Evolutionary conservation across 352 stramenopile genomes (phyloP), one percentile per base, ranked within the genome.

Genomic region (Phytophthora sp.): DNA sequence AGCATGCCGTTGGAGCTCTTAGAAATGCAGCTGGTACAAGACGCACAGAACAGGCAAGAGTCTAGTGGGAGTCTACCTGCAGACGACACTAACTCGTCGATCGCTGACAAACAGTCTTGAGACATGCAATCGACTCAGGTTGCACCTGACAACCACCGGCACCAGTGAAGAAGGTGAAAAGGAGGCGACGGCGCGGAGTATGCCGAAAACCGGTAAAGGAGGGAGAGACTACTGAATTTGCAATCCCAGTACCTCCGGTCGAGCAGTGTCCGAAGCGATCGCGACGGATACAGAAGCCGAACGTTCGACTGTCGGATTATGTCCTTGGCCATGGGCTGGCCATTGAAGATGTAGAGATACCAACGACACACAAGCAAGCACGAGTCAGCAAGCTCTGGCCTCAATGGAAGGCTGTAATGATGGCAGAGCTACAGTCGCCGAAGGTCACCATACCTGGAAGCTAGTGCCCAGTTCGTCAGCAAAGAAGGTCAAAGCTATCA

Each of bases 401-500:
- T 2, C 6, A 21, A 20, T 41, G 35, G 15, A 41, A 41, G 15
- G 35, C 35, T 8, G 15, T 7, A 4, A 21, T 41, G 35, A 11
- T 41, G 11, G 35, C 8, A 41, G 35, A 20, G 6, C 2, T 41
- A 16, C 11, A 18, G 15, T 41, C 35, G 15, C 35, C 2, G 15
- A 41, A 41, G 35, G n/a, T n/a, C n/a, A n/a, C n/a, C n/a, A n/a
- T n/a, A n/a, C n/a, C n/a, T n/a, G n/a, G n/a, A n/a, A n/a, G n/a
- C 18, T 63, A 18, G 55, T 63, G 6, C 41, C 52, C 4, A 21
- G 52, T 2, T 6, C 16, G 2, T 13, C 4, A 3, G 31, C 41
- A 6, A 53, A 38, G 23, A 47, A 46, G 4, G 1, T 45, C 12
- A 53, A 46, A 9, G 55, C 55, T 1, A 62, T 53, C 9, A 69